phyloP scores from a whole-genome alignment of 179 eudicot species.

The Carnegiea gigantea region DNA sequence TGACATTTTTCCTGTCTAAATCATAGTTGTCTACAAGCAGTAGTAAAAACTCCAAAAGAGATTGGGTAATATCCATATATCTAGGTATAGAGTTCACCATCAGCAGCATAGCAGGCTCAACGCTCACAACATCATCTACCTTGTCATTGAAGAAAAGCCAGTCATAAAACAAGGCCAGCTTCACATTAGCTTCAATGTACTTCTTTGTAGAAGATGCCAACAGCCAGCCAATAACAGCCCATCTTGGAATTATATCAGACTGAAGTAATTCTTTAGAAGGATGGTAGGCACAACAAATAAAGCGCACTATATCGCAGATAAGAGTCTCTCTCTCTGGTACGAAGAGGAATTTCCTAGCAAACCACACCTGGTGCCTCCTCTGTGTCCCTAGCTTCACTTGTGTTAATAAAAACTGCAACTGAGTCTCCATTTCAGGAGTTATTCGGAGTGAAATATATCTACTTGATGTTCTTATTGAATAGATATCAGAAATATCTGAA shows the following conservation, averaged over 20 bases:
- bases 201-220: conserved; percentile 54
- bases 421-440: conserved; percentile 83
- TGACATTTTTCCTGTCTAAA: conserved; percentile 49
- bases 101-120: conserved; percentile 82
- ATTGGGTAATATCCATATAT: conserved; percentile 63
- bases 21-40: conserved; percentile 72
- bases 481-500: conserved; percentile 52
- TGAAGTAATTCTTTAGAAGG: conserved; percentile 70
- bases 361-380: conserved; percentile 77
- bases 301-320: conserved; percentile 71
- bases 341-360: conserved; percentile 61
- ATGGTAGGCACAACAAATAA: conserved; percentile 76
- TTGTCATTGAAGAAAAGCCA: conserved; percentile 90
- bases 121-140: conserved; percentile 66
- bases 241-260: conserved; percentile 72
- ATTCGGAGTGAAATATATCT: conserved; percentile 64
- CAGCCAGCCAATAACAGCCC: conserved; percentile 95
- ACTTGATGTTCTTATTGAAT: conserved; percentile 58
- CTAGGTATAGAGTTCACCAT: conserved; percentile 71
- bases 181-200: conserved; percentile 59
- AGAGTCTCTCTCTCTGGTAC: conserved; percentile 58
- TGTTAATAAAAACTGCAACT: conserved; percentile 74
- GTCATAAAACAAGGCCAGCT: conserved; percentile 79
- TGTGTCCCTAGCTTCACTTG: conserved; percentile 72
- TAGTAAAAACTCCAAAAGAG: conserved; percentile 69